Evolutionary conservation across 495 filamentous ascomycete genomes (phyloP), one percentile per base, ranked within the genome.

Genomic region (Penicillium daleae): DNA sequence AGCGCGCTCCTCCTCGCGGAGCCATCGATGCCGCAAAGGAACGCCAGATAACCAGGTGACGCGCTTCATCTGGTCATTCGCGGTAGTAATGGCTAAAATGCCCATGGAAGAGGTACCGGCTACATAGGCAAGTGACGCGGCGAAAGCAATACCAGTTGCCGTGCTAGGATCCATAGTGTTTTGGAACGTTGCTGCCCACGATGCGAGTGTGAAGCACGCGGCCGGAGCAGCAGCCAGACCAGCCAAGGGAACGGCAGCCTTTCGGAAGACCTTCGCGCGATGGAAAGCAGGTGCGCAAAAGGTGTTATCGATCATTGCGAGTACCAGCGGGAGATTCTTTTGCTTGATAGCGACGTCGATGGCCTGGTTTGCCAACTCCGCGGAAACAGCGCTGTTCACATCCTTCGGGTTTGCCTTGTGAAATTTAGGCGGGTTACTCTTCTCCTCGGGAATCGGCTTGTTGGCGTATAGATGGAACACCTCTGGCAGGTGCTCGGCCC

Each of bases 11-110:
- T 97, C 92, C 77, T 99, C 95, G 35, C 91, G 83, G 40, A 97
- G 72, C 93, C 93, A 98, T n/a, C 96, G 85, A 62, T 93, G 80
- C 62, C 89, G 81, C 67, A 99, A 76, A 26, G 91, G 90, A 26
- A 89, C 87, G 2, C 95, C 95, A 13, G 82, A 78, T 13, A 87
- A 80, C 96, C 96, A 99, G 4, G 88, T 90, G 32, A 98, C 91
- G 4, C 95, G 86, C 59, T 92, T 88, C 90, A 97, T 96, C 72
- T 98, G 93, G 73, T 97, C 92, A 77, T 97, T 97, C 21, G 86
- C 79, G 17, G 93, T 97, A 32, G 89, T 89, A 26, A 94, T 73
- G 15, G 93, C 92, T 15, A 97, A 83, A n/a, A 92, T 68, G 6
- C 94, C 95, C 49, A 97, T 83, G 1, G 87, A 90, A 3, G 85